Evolutionary conservation across 192 early-diverging fungal species (phyloP), one percentile per base, ranked within the genome.

Genomic region (Allomyces javanicus): DNA sequence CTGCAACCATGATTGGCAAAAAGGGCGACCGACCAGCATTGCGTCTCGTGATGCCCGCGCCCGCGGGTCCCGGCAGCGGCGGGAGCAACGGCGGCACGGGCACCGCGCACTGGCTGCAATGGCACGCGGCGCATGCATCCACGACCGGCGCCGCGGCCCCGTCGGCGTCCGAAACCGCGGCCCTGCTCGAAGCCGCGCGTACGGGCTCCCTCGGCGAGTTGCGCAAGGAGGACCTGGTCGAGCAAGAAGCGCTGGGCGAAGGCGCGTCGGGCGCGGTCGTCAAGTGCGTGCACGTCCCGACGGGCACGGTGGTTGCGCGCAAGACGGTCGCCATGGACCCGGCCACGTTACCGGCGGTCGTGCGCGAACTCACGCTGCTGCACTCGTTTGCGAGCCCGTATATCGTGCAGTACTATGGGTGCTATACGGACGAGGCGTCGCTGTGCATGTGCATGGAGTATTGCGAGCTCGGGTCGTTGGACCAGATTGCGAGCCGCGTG

Each of bases 391-490:
- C 90, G 70, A 90, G 89, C 43, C 85, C 86, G 66, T 89, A 96
- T 70, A 97, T 97, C 70, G 93, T 99, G 33, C 87, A 87, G 40
- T 99, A 93, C 72, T 99, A 94, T 70, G 96, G 96, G 17, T 99
- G 91, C 69, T 78, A 87, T 67, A 85, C 81, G 66, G 89, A 89
- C 27, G 81, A 80, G 44, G 85, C 83, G 44, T 87, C 88, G 72
- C 86, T 99, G 67, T 89, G 85, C 24, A 90, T 97, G 69, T 96
- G 93, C 75, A 90, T 99, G 89, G 96, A 97, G 79, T 96, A 85
- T 73, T 96, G 97, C 92, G 89, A 94, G 72, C 79, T 90, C 26
- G 86, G 91, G 77, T 85, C 25, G 26, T 11, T 17, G 12, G 23
- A 62, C 3, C 3, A 26, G 40, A n/a, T 64, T 64, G 27, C 23